phyloP scores from a whole-genome alignment of 2,329 filamentous ascomycete species.

The Colletotrichum somersetense region DNA sequence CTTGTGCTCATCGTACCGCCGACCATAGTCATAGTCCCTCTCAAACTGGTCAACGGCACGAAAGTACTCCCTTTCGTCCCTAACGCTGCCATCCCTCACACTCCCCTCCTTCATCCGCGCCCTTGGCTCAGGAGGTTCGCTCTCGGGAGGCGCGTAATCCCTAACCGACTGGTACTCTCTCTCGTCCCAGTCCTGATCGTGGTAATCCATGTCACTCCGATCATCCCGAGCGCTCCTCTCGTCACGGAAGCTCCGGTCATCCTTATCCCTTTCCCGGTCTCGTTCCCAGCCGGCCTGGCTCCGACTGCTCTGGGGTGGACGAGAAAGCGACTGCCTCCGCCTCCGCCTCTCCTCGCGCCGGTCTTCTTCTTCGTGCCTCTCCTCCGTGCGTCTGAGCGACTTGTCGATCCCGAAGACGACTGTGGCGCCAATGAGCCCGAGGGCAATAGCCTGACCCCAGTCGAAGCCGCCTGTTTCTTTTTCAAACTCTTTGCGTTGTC shows the following conservation, averaged over 20 bases:
- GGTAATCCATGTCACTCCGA: conserved; percentile 24
- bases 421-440: conserved; percentile 53
- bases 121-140: conserved; percentile 22
- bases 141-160: conserved; percentile 21
- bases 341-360: conserved; percentile 32
- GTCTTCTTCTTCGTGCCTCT: conserved; percentile 39
- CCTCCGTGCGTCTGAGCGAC: conserved; percentile 48
- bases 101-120: background rate
- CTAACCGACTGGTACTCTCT: conserved; percentile 30
- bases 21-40: conserved; percentile 24
- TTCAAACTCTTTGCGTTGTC: conserved; percentile 54
- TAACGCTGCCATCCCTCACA: background rate
- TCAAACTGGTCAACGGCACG: conserved; percentile 21
- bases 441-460: conserved; percentile 55
- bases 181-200: conserved; percentile 29
- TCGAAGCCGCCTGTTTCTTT: conserved; percentile 55
- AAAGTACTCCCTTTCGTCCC: conserved; percentile 19
- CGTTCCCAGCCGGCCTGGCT: conserved; percentile 17
- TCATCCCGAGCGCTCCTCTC: conserved; percentile 16
- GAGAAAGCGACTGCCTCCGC: conserved; percentile 18
- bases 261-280: conserved; percentile 10
- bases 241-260: conserved; percentile 4
- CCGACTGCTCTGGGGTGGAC: conserved; percentile 12
- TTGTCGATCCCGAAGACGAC: conserved; percentile 57
- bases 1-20: conserved; percentile 23